phyloP scores from a whole-genome alignment of 1,284 basidiomycete species.

The Chalciporus sp. region DNA sequence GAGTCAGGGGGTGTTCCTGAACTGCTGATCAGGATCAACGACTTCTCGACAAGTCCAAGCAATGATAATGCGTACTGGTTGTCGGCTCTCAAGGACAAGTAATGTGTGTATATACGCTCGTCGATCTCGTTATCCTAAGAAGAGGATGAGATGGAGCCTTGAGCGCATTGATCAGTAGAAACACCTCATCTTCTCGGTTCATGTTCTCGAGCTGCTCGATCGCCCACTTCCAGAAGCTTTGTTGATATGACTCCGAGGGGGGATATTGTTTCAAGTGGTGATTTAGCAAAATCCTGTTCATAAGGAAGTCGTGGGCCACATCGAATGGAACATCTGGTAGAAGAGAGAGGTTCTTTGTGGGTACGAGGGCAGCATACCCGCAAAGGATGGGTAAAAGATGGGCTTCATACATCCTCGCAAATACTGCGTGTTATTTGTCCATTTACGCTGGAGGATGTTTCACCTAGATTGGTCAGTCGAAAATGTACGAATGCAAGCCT shows the following conservation, averaged over 20 bases:
- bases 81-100: slow-evolving; percentile 48
- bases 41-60: slow-evolving; percentile 10
- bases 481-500: too few species aligned
- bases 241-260: slow-evolving; percentile 63
- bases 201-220: slow-evolving; percentile 55
- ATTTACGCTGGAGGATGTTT: not conserved
- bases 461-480: too few species aligned
- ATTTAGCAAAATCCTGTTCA: slow-evolving; percentile 52
- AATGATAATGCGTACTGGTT: slow-evolving; percentile 12
- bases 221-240: slow-evolving; percentile 71
- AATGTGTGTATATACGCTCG: slow-evolving; percentile 61
- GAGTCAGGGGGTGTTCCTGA: slow-evolving; percentile 47
- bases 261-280: slow-evolving; percentile 57
- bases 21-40: slow-evolving; percentile 13
- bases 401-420: slow-evolving; percentile 1
- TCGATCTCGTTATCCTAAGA: slow-evolving; percentile 62
- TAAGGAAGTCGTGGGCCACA: slow-evolving; percentile 53
- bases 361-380: slow-evolving; percentile 55
- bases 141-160: slow-evolving; percentile 5
- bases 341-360: slow-evolving; percentile 44
- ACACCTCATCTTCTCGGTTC: slow-evolving; percentile 43
- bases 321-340: slow-evolving; percentile 38
- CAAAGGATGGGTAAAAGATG: slow-evolving; percentile 46
- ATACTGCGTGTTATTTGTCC: not conserved
- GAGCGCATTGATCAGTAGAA: slow-evolving; percentile 11